A percentile compares a stretch with the other conserved stretches of the same genome.
Evolutionary conservation across 164 flowering plant species (phyloP).

Genomic region (Vitis rupestris): DNA sequence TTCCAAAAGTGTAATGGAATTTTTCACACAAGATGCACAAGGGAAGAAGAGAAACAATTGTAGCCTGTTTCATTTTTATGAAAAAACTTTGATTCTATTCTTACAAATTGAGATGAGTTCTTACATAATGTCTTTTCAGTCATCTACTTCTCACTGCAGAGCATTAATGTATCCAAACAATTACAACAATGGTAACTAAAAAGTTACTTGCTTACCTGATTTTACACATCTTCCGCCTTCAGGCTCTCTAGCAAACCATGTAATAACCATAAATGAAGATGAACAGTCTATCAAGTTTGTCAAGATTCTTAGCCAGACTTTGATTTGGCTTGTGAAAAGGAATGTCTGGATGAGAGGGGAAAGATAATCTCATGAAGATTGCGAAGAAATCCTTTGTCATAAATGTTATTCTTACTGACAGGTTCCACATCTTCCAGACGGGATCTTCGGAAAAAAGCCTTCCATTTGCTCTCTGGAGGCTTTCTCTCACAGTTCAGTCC

Average conservation of each 20-base stretch:
- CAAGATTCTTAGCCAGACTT: slow-evolving; percentile 37
- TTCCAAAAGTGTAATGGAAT: too few species aligned
- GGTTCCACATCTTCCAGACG: slow-evolving; percentile 41
- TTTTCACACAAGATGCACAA: too few species aligned
- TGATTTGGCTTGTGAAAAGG: slow-evolving; percentile 37
- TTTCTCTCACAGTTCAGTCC: slow-evolving; percentile 47
- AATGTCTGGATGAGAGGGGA: slow-evolving; percentile 68
- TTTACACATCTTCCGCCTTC: too few species aligned
- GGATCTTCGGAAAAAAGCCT: slow-evolving; percentile 56
- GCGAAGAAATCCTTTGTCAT: slow-evolving; percentile 59
- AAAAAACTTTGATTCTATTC: too few species aligned
- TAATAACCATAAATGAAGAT: background rate
- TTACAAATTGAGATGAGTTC: too few species aligned
- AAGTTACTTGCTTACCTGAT: too few species aligned
- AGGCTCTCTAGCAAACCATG: background rate
- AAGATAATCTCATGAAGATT: slow-evolving; percentile 62
- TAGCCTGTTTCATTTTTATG: too few species aligned
- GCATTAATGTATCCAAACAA: too few species aligned
- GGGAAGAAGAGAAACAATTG: too few species aligned
- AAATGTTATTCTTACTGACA: slow-evolving; percentile 57
- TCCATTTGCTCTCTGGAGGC: slow-evolving; percentile 70
- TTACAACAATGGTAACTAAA: too few species aligned
- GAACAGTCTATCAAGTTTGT: background rate
- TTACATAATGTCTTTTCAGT: too few species aligned
- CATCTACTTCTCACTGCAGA: too few species aligned